Conservation (phyloP, 1,284 basidiomycete species). For the Tetrapyrgos nigripes region DNA sequence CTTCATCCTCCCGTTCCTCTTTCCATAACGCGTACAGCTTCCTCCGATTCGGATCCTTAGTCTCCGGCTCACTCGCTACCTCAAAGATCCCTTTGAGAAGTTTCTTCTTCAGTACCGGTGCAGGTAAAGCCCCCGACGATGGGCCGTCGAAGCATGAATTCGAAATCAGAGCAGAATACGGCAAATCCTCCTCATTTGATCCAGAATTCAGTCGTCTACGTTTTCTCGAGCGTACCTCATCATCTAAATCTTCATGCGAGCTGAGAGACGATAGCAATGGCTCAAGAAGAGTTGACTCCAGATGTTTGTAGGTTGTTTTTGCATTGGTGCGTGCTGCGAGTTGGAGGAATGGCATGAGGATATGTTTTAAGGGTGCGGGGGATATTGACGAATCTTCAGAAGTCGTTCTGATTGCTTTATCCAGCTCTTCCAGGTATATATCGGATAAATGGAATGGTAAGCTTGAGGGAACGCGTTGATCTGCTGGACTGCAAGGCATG, state of each 20-base stretch:
- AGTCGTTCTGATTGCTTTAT: constrained; percentile 62
- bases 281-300: constrained; percentile 68
- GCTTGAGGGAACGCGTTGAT: constrained; percentile 79
- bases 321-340: constrained; percentile 72
- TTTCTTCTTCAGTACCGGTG: constrained; percentile 55
- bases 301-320: constrained; percentile 69
- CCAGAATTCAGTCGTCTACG: constrained; percentile 44
- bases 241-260: constrained; percentile 32
- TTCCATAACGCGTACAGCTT: constrained; percentile 87
- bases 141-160: constrained; percentile 54
- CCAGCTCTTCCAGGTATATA: constrained; percentile 90
- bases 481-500: constrained; percentile 61
- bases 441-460: constrained; percentile 89
- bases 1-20: constrained; percentile 56
- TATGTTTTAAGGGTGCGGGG: constrained; percentile 61
- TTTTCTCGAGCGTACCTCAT: constrained; percentile 46
- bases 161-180: constrained; percentile 49
- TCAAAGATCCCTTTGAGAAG: constrained; percentile 76
- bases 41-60: constrained; percentile 80
- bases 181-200: constrained; percentile 15
- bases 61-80: constrained; percentile 75
- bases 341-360: constrained; percentile 73
- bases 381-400: constrained; percentile 25
- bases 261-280: constrained; percentile 65
- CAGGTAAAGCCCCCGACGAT: constrained; percentile 41